Evolutionary conservation across 495 filamentous ascomycete species (phyloP).

Genomic region (Penicillium subrubescens): DNA sequence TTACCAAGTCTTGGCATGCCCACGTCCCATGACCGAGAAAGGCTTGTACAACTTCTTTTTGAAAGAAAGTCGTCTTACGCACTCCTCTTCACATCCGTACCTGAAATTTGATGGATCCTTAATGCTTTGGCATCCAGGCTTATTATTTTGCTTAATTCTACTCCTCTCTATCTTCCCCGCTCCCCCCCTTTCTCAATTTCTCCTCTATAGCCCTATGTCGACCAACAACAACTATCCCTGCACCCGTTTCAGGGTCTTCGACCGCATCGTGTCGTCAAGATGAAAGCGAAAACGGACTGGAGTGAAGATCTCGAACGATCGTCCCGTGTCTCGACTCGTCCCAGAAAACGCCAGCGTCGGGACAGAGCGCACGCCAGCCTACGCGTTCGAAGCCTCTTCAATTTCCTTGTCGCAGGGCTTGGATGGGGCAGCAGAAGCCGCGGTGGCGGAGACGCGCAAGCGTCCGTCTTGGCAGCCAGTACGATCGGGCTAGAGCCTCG

Average conservation of each 20-base stretch:
- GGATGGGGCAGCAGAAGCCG: slow-evolving; percentile 15
- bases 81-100: background rate
- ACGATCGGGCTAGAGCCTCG: slow-evolving; percentile 43
- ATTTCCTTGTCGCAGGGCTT: slow-evolving; percentile 10
- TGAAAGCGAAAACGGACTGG: slow-evolving; percentile 5
- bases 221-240: no score
- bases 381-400: slow-evolving; percentile 25
- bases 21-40: slow-evolving; percentile 1
- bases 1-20: background rate
- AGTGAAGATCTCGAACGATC: slow-evolving; percentile 21
- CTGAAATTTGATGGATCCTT: background rate
- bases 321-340: slow-evolving; percentile 15
- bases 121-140: background rate
- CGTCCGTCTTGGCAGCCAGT: slow-evolving; percentile 46
- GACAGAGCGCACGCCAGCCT: background rate
- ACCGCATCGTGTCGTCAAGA: slow-evolving; percentile 8
- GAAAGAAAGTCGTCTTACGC: slow-evolving; percentile 7
- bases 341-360: background rate
- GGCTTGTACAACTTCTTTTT: background rate
- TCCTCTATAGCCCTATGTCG: background rate
- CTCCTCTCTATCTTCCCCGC: background rate
- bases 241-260: background rate
- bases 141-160: slow-evolving; percentile 4
- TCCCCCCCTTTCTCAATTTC: background rate
- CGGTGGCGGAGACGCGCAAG: slow-evolving; percentile 49